phyloP scores from a whole-genome alignment of 345 rosid species.

The Eucalyptus curtisii region DNA sequence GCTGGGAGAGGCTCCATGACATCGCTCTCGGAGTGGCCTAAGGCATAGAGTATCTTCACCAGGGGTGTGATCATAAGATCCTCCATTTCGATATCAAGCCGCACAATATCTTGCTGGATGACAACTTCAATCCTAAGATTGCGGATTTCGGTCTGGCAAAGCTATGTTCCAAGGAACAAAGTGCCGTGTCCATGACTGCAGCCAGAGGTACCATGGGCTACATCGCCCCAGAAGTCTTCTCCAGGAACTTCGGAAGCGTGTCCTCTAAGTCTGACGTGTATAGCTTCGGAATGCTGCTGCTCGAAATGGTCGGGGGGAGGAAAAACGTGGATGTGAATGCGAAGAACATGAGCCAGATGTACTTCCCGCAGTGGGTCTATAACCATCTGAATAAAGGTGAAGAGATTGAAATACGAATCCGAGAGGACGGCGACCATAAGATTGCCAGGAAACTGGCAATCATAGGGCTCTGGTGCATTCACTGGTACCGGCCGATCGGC shows the following conservation, averaged over 20 bases:
- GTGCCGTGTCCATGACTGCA: not conserved
- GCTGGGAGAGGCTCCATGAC: not conserved
- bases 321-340: not conserved
- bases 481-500: slow-evolving; percentile 4
- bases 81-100: slow-evolving; percentile 22
- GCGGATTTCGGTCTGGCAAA: slow-evolving; percentile 23
- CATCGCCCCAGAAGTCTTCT: slow-evolving; percentile 4
- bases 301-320: slow-evolving; percentile 6
- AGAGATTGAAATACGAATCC: not conserved
- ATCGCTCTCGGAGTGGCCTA: slow-evolving; percentile 10
- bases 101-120: slow-evolving; percentile 4
- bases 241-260: not conserved
- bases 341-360: not conserved
- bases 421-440: not conserved
- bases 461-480: slow-evolving; percentile 2
- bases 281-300: slow-evolving; percentile 8
- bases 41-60: slow-evolving; percentile 16
- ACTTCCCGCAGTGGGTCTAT: slow-evolving; percentile 2
- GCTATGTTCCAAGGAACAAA: not conserved
- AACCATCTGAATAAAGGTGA: not conserved
- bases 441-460: slow-evolving; percentile 7
- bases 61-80: slow-evolving; percentile 13
- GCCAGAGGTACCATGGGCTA: slow-evolving; percentile 14
- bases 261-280: not conserved
- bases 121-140: slow-evolving; percentile 1